Evolutionary conservation across 2,329 filamentous ascomycete species (phyloP).

Genomic region (Penicillium brevicompactum): DNA sequence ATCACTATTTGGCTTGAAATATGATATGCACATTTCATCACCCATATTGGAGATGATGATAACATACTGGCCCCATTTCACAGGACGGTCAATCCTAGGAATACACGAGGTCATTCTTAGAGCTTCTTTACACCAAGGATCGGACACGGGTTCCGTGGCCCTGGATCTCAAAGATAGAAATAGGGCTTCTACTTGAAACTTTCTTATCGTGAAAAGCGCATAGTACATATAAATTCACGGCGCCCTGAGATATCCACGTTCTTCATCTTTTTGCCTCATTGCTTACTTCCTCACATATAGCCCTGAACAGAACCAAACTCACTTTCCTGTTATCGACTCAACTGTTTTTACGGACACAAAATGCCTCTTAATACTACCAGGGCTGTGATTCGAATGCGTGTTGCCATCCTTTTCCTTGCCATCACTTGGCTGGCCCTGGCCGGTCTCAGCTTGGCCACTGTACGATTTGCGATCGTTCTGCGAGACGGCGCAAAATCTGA

Average conservation of each 20-base stretch:
- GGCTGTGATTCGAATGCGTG: not conserved
- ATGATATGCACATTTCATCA: no score
- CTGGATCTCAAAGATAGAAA: not conserved
- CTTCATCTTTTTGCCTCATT: not conserved
- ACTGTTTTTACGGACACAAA: not conserved
- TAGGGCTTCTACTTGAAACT: not conserved
- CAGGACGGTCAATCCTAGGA: no score
- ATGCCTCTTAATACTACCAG: no score
- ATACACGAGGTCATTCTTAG: no score
- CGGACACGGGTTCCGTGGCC: not conserved
- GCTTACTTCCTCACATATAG: not conserved
- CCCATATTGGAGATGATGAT: no score
- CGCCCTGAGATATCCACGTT: not conserved
- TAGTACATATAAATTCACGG: not conserved
- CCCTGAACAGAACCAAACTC: not conserved
- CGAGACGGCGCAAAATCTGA: not conserved
- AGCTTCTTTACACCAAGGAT: no score
- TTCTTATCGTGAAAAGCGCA: not conserved
- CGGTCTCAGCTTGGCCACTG: not conserved
- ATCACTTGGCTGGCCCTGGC: constrained; percentile 1
- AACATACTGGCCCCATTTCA: no score
- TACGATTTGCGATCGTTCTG: not conserved
- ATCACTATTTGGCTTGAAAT: not conserved
- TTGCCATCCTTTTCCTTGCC: constrained; percentile 4
- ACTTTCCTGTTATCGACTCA: not conserved